Base-by-base conservation (phyloP, 208 protist species). In the Acanthamoeba healyi region DNA sequence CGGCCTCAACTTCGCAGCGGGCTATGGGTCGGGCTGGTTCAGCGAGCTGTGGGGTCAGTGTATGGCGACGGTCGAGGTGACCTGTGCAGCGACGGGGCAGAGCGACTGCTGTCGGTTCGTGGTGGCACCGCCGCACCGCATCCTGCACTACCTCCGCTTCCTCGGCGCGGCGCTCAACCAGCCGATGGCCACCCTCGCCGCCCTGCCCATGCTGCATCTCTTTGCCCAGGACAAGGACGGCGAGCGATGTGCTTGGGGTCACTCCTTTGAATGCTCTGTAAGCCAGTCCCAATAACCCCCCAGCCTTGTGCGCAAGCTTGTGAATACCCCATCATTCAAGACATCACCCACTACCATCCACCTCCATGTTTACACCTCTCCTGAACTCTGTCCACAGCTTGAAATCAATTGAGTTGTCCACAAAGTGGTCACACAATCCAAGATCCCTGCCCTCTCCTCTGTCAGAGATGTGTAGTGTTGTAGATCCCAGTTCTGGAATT, bases 21-120 rank as follows among this genome's bases (percentile, higher is more conserved):
- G 88, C 32, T 93, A 93, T 58, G 38, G 2, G 14, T 82, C 63
- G 17, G 88, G 88, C 22, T 93, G 88, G 88, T 93, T 74, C 34
- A 82, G 88, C 61, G 65, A 74, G 63, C 24, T 81, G 5, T 93
- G 44, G 42, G 88, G 88, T 14, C 14, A 29, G 51, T 51, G 14
- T 6, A 93, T 93, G 40, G 88, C 88, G 1, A 29, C 88, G 29
- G 88, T 93, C 15, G 88, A 93, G 38, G 65, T 93, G 0, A 42
- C 65, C 3, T 93, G 88, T 81, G 58, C 63, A 6, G 56, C 63
- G 29, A 63, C 34, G 19, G 42, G 36, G 6, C 54, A 91, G 46
- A 36, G 74, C 54, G 84, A 91, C 2, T 70, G 84, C 34, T 91
- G 84, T 46, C 84, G 84, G 1, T 91, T 91, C 40, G 54, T 91